Conservation (phyloP, 73 alveolate genomes). For the Symbiodinium pilosum region DNA sequence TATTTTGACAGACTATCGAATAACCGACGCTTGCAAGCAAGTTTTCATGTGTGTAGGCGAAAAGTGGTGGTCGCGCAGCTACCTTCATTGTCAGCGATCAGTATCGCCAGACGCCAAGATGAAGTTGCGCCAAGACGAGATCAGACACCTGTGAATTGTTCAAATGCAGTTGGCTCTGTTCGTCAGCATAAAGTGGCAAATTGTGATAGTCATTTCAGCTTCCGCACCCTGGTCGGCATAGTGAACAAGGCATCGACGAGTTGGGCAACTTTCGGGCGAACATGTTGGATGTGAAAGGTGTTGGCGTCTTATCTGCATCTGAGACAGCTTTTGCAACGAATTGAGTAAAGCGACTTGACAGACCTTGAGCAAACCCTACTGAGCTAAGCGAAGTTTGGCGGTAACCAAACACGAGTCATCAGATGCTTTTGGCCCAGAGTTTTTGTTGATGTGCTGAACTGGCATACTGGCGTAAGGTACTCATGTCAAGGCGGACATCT, state of each 20-base stretch:
- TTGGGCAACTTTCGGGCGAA: constrained; percentile 34
- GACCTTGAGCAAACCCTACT: too few species aligned
- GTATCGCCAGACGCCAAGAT: constrained; percentile 1
- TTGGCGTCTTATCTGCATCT: neutral
- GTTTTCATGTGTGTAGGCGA: constrained; percentile 23
- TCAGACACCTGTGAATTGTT: too few species aligned
- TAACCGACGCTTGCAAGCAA: too few species aligned
- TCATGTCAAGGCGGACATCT: constrained; percentile 22
- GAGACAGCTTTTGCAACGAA: neutral
- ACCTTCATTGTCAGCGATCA: constrained; percentile 20
- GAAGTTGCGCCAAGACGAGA: too few species aligned
- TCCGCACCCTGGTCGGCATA: neutral
- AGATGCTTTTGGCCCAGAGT: too few species aligned
- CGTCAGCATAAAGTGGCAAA: too few species aligned
- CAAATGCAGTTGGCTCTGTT: too few species aligned
- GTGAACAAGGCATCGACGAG: constrained; percentile 35
- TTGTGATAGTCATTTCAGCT: neutral
- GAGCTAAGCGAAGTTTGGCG: too few species aligned
- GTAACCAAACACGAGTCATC: too few species aligned
- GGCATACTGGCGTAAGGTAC: neutral
- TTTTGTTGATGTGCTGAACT: too few species aligned
- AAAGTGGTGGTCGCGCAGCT: constrained; percentile 88
- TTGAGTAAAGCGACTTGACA: too few species aligned
- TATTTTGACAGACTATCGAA: too few species aligned
- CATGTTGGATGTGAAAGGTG: neutral